A percentile compares a stretch with the other conserved stretches of the same genome.
These are phyloP conservation scores for Saccharomyces eubayanus DNA, from an alignment of 805 yeast species.

Conservation along the genomic window DNA sequence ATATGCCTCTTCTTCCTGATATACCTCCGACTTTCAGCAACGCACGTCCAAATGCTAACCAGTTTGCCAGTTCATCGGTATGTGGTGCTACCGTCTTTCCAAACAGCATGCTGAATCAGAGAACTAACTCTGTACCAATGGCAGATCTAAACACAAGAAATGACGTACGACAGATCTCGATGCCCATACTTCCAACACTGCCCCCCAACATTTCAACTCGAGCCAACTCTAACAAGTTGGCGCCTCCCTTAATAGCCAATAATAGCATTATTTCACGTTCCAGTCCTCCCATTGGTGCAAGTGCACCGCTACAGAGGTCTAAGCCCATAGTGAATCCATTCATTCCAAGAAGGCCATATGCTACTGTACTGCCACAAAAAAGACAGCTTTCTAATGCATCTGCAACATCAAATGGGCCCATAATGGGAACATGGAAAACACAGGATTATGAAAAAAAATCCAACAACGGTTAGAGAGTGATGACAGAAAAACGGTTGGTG, in stretches of 20 bases:
- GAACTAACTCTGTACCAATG: not conserved
- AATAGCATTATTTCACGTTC: not conserved
- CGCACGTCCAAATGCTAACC: not conserved
- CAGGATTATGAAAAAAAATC: not conserved
- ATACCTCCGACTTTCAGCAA: not conserved
- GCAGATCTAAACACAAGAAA: not conserved
- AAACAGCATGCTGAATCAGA: not conserved
- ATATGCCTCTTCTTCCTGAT: not conserved
- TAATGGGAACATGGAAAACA: not conserved
- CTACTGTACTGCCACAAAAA: slow-evolving; percentile 23
- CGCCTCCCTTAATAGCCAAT: not conserved
- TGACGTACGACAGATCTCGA: not conserved
- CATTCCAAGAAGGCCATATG: slow-evolving; percentile 26
- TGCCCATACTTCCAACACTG: not conserved
- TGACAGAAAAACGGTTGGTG: not conserved
- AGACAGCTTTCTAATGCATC: slow-evolving; percentile 8
- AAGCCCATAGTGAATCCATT: slow-evolving; percentile 14
- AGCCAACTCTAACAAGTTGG: not conserved
- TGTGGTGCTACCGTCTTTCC: not conserved
- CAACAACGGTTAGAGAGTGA: not conserved
- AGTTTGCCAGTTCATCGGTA: not conserved
- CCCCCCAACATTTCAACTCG: not conserved
- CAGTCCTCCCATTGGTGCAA: not conserved
- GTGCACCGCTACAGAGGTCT: not conserved
- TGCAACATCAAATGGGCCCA: not conserved